Conservation (phyloP, 768 basidiomycete species). For the Nidularia pulvinata region DNA sequence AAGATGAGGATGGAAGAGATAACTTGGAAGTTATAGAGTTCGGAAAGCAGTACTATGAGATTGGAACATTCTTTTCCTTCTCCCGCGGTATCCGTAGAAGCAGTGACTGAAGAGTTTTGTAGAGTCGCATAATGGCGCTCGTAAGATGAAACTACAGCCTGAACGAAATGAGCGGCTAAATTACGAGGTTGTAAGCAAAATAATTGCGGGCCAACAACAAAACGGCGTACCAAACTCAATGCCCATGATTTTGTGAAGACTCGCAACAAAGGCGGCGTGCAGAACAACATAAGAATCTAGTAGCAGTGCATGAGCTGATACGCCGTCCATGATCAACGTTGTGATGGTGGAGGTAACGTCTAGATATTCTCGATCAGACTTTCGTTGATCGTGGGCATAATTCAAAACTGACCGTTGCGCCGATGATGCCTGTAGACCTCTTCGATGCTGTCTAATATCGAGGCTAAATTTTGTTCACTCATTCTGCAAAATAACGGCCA, state of each 20-base stretch:
- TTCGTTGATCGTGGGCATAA: background rate
- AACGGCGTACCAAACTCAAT: conserved; percentile 80
- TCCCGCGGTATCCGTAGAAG: conserved; percentile 22
- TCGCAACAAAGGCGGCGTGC: conserved; percentile 83
- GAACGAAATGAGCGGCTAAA: conserved; percentile 82
- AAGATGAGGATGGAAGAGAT: conserved; percentile 88
- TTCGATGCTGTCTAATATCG: conserved; percentile 74
- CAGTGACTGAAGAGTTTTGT: conserved; percentile 12
- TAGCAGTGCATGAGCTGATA: conserved; percentile 77
- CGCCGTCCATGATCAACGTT: conserved; percentile 72
- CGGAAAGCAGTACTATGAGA: conserved; percentile 82
- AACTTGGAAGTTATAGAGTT: conserved; percentile 96
- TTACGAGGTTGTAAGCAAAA: background rate
- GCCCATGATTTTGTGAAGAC: conserved; percentile 79
- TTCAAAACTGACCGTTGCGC: conserved; percentile 63
- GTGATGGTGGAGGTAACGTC: conserved; percentile 85
- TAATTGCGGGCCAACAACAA: too few relatives aligned
- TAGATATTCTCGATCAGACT: conserved; percentile 20
- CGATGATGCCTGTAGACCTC: conserved; percentile 74
- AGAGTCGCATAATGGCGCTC: conserved; percentile 50
- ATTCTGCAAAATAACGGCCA: conserved; percentile 45
- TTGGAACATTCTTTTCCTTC: conserved; percentile 90
- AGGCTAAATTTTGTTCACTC: conserved; percentile 87
- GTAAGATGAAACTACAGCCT: conserved; percentile 67
- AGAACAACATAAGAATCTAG: conserved; percentile 91